A percentile compares a stretch with the other conserved stretches of the same genome.
Conservation (phyloP, 2,329 filamentous ascomycete genomes). For the Neocatenulostroma microsporum region DNA sequence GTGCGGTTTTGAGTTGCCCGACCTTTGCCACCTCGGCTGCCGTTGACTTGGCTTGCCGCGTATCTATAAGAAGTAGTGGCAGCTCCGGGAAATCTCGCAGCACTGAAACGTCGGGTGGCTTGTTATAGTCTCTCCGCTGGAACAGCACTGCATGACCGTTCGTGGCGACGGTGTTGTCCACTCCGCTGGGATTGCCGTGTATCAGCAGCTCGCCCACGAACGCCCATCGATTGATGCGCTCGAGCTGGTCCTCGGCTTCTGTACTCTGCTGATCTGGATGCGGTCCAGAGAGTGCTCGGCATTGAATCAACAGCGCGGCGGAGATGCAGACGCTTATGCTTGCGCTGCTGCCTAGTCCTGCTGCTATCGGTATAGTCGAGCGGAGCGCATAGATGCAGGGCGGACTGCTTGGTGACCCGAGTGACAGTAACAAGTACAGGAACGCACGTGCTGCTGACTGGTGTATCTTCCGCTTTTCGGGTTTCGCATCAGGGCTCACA, state of each 20-base stretch:
- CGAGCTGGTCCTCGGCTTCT: constrained; percentile 82
- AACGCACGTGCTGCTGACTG: constrained; percentile 74
- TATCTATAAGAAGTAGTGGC: constrained; percentile 83
- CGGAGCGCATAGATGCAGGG: constrained; percentile 84
- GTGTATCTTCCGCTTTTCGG: constrained; percentile 75
- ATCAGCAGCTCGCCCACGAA: constrained; percentile 97
- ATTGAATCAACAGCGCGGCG: constrained; percentile 69
- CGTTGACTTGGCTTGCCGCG: constrained; percentile 79
- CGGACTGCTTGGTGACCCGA: constrained; percentile 70
- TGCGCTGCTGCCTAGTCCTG: constrained; percentile 87
- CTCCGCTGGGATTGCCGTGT: constrained; percentile 90
- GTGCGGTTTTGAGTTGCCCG: constrained; percentile 57
- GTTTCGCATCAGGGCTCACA: constrained; percentile 59
- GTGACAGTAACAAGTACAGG: constrained; percentile 83
- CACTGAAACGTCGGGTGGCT: constrained; percentile 65
- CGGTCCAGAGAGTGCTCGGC: constrained; percentile 78
- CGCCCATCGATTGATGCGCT: constrained; percentile 95
- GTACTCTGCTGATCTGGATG: constrained; percentile 83
- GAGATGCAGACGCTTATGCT: constrained; percentile 86
- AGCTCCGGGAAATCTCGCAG: constrained; percentile 87
- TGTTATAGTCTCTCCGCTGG: constrained; percentile 63
- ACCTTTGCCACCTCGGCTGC: constrained; percentile 82
- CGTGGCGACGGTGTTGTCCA: constrained; percentile 92
- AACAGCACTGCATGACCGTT: constrained; percentile 93
- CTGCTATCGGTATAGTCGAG: constrained; percentile 87